Evolutionary conservation across 768 basidiomycete species (phyloP).

Genomic region (Mycena pura): DNA sequence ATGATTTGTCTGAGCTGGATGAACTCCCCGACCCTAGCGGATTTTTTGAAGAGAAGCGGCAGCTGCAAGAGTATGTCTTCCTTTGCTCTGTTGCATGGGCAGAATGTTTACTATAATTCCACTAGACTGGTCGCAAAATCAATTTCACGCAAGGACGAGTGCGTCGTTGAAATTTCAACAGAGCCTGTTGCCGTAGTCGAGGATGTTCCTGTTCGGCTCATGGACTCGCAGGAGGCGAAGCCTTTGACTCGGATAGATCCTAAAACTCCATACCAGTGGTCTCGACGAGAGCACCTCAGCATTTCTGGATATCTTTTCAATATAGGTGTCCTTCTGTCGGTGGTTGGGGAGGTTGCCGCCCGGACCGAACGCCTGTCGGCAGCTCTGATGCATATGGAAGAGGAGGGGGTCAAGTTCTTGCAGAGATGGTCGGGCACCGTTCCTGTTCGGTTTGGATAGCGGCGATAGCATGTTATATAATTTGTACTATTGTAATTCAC

Average conservation of each 20-base stretch:
- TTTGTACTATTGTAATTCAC: background rate
- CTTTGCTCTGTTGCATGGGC: background rate
- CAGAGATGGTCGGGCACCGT: conserved; percentile 3
- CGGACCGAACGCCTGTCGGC: background rate
- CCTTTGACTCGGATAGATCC: background rate
- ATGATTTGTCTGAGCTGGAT: conserved; percentile 7
- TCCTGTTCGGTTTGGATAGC: background rate
- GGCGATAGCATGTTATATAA: background rate
- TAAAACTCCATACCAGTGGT: background rate
- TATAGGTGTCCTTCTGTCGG: background rate
- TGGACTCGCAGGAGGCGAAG: no score
- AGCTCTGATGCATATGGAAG: background rate
- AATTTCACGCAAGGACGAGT: background rate
- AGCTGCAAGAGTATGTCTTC: background rate
- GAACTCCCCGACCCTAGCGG: conserved; percentile 5
- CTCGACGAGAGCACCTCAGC: background rate
- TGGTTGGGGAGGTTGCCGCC: background rate
- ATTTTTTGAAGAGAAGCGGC: conserved; percentile 18
- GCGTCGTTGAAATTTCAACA: background rate
- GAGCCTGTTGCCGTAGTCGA: no score
- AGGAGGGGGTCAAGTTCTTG: background rate
- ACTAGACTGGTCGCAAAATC: conserved; percentile 11
- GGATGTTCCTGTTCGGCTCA: no score
- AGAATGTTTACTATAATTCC: background rate
- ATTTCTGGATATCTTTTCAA: background rate